Evolutionary conservation across 371 early-diverging fungal species (phyloP), one percentile per base, ranked within the genome.

Genomic region (Mucor irregularis): DNA sequence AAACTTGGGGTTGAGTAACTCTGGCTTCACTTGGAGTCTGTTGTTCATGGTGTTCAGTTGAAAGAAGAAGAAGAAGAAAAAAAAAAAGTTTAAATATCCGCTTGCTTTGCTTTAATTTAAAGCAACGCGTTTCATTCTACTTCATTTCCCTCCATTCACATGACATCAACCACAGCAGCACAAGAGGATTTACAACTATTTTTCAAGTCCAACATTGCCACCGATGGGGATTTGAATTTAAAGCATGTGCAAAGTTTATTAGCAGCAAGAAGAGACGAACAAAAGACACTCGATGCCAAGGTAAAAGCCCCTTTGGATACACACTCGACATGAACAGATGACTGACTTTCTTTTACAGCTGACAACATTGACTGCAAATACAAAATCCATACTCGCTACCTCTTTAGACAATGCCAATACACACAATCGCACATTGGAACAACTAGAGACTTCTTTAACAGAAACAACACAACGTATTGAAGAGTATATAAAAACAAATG

Each of bases 1-100:
- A 66, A 90, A 90, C 53, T 78, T 79, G 14, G 82, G 60, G 51
- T 90, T 88, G 35, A 87, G n/a, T n/a, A n/a, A n/a, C n/a, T n/a
- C n/a, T n/a, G n/a, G n/a, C n/a, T n/a, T n/a, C n/a, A n/a, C n/a
- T n/a, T n/a, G n/a, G n/a, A n/a, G n/a, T n/a, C n/a, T n/a, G n/a
- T n/a, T n/a, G n/a, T n/a, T 9, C 35, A 34, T 34, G 11, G 13
- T 31, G 33, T 35, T n/a, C 16, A 14, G 5, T 35, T 35, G 5
- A 14, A 14, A 14, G 16, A 35, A 14, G 10, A 35, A 35, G 16
- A 35, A 14, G 16, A 35, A 35, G 5, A 35, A 35, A 14, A 35
- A 35, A 35, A n/a, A 35, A 35, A 35, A 35, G 16, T 5, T n/a
- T 16, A 2, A n/a, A n/a, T 11, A 2, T 5, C 35, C 35, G 35